Percentiles rank a stretch among this genome's conserved stretches.
phyloP scores from a whole-genome alignment of 2,329 filamentous ascomycete genomes.

The Fusarium succisae region DNA sequence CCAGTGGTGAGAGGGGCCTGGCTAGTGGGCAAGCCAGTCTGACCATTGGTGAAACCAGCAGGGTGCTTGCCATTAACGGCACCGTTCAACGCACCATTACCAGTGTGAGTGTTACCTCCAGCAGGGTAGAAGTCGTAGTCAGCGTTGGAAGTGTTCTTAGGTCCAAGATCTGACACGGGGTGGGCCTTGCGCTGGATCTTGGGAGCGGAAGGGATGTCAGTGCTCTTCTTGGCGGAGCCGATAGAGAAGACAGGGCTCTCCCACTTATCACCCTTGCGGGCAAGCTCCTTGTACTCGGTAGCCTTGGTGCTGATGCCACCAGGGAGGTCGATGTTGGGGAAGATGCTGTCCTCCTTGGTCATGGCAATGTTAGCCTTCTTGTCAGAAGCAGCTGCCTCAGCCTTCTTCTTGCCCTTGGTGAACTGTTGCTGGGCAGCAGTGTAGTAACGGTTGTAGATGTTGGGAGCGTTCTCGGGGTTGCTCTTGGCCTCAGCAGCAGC shows the following conservation, averaged over 20 bases:
- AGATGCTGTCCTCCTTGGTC: conserved; percentile 84
- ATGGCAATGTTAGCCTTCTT: conserved; percentile 69
- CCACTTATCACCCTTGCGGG: conserved; percentile 90
- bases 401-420: conserved; percentile 81
- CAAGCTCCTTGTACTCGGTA: conserved; percentile 90
- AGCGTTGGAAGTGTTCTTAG: conserved; percentile 13
- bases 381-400: conserved; percentile 66
- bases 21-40: neutral
- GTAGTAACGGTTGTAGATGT: conserved; percentile 88
- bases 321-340: conserved; percentile 86
- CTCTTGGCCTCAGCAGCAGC: conserved; percentile 65
- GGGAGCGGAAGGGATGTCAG: conserved; percentile 72
- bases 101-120: conserved; percentile 17
- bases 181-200: conserved; percentile 58
- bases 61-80: conserved; percentile 31
- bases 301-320: conserved; percentile 89
- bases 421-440: conserved; percentile 78
- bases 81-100: conserved; percentile 30
- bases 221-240: conserved; percentile 78
- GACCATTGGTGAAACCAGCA: conserved; percentile 8
- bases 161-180: conserved; percentile 14
- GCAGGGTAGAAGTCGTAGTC: conserved; percentile 30
- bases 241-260: conserved; percentile 93
- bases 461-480: conserved; percentile 77
- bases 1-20: conserved; percentile 17